Base-by-base conservation (phyloP, 768 basidiomycete genomes). In the Phanerochaete sordida region DNA sequence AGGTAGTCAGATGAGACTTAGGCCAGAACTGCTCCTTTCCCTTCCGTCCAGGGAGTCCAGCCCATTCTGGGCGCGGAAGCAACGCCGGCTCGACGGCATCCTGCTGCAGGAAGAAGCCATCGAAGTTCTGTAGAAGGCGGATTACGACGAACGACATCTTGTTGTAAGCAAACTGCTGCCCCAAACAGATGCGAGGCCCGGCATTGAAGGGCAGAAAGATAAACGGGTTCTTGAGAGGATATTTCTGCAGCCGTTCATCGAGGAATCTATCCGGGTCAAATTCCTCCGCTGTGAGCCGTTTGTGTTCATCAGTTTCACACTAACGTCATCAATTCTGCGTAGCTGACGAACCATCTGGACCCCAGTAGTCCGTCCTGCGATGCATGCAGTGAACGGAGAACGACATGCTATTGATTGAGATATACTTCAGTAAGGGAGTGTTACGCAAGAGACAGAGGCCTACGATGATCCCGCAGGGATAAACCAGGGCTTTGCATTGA, bases 171-270 rank as follows among this genome's bases (percentile, higher is more conserved):
- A 84, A 84, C 70, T 79, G 78, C 62, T 81, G 78, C 0, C 81
- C 86, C 7, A 85, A 75, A 57, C 86, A 87, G 60, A 85, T 84
- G 11, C 87, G 76, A 3, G 85, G 87, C 1, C 85, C 87, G 0
- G 84, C 85, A 59, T 87, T 86, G 73, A 88, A 88, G 0, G 87
- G 86, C 6, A 84, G 71, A 69, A 88, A 88, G 60, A 89, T 88
- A 75, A 82, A 86, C 1, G 86, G 85, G 60, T 86, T 87, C 1
- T 78, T 76, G 0, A 73, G 74, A n/a, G 85, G 73, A 58, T 83
- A 84, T 64, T 79, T 81, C 56, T 77, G 75, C 3, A 83, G 64
- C 27, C 86, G 75, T 8, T 78, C 76, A 57, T 88, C 86, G 45
- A 87, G 68, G 76, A 84, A 89, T 12, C 87, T 76, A 62, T 86